Percentiles rank a stretch among this genome's conserved stretches.
phyloP scores from a whole-genome alignment of 768 basidiomycete species.

The Psilocybe azurescens region DNA sequence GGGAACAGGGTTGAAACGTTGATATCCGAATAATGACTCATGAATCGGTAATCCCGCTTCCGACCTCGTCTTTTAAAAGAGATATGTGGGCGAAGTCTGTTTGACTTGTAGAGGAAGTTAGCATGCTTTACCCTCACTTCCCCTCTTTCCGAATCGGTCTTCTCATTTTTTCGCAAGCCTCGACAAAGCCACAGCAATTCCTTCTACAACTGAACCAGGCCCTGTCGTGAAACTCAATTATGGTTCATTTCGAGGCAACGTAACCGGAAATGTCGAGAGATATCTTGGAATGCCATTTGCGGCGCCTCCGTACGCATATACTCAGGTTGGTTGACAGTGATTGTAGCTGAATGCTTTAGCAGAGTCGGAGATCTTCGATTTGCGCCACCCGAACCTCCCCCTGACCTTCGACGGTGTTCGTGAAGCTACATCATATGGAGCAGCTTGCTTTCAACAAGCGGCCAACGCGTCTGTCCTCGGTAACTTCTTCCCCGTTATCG shows the following conservation, averaged over 20 bases:
- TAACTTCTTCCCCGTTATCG: background rate
- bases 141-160: background rate
- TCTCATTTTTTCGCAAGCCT: background rate
- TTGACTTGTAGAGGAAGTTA: too few species aligned
- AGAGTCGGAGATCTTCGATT: slow-evolving; percentile 18
- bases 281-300: slow-evolving; percentile 21
- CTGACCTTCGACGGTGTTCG: slow-evolving; percentile 2
- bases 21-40: too few species aligned
- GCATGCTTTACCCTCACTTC: too few species aligned
- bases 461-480: background rate
- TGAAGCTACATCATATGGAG: slow-evolving; percentile 13
- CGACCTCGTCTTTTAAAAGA: too few species aligned
- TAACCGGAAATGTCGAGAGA: background rate
- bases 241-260: slow-evolving; percentile 14
- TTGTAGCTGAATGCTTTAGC: background rate
- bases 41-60: too few species aligned
- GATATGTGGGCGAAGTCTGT: too few species aligned
- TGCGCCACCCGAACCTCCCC: slow-evolving; percentile 9
- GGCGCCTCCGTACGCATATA: slow-evolving; percentile 14
- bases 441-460: slow-evolving; percentile 17
- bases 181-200: slow-evolving; percentile 23
- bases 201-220: background rate
- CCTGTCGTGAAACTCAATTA: slow-evolving; percentile 9
- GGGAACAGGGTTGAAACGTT: too few species aligned
- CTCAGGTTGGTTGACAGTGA: too few species aligned